Evolutionary conservation across 768 basidiomycete species (phyloP).

Genomic region (Suillus hirtellus): DNA sequence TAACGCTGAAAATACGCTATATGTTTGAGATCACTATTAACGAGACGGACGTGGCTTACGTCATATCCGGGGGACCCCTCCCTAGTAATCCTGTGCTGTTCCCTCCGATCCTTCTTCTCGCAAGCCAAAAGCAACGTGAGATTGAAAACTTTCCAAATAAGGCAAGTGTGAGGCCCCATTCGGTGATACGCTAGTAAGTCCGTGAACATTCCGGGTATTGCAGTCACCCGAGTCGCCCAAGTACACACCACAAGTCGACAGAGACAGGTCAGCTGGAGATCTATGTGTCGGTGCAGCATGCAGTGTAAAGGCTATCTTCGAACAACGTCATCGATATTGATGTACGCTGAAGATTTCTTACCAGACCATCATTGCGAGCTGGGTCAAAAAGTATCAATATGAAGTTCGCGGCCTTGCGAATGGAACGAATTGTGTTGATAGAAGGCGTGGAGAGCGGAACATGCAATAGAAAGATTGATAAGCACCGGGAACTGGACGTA

Average conservation of each 20-base stretch:
- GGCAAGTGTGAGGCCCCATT: neutral
- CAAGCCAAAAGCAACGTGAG: neutral
- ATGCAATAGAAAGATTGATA: neutral
- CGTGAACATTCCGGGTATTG: slow-evolving; percentile 7
- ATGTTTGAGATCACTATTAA: slow-evolving; percentile 14
- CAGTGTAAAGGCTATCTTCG: neutral
- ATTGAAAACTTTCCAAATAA: neutral
- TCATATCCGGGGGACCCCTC: slow-evolving; percentile 22
- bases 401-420: neutral
- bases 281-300: neutral
- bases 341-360: neutral
- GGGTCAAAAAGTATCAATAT: too few species aligned
- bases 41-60: slow-evolving; percentile 15
- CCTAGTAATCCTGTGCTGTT: slow-evolving; percentile 28
- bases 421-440: neutral
- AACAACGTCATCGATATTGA: neutral
- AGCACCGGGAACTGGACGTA: slow-evolving; percentile 7
- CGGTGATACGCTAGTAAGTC: slow-evolving; percentile 1
- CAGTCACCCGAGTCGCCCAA: neutral
- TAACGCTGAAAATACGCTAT: slow-evolving; percentile 26
- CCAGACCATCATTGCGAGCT: neutral
- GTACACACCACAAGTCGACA: neutral
- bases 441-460: neutral
- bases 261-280: neutral
- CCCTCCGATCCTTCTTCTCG: neutral